A percentile compares a stretch with the other conserved stretches of the same genome.
These are phyloP conservation scores for Escallonia rubra DNA, from an alignment of 129 eudicot genomes.

Conservation along the genomic window DNA sequence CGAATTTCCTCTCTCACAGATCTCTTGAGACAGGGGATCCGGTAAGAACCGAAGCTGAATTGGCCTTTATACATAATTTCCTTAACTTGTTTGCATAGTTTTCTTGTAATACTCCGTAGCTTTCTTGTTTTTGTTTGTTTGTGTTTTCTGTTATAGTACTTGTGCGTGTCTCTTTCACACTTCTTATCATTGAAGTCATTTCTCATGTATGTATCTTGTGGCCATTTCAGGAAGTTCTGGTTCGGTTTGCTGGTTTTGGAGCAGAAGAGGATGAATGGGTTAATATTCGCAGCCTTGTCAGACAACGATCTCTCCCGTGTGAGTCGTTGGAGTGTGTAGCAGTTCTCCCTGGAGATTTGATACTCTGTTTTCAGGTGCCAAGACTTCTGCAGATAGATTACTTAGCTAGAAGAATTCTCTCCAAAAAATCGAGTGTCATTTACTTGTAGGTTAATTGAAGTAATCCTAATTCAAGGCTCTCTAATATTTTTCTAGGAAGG, in stretches of 20 bases:
- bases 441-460: not conserved
- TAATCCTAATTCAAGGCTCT: not conserved
- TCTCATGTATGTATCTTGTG: slow-evolving; percentile 7
- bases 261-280: slow-evolving; percentile 98
- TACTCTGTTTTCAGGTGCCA: slow-evolving; percentile 90
- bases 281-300: slow-evolving; percentile 64
- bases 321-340: slow-evolving; percentile 93
- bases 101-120: not conserved
- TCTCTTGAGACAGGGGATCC: slow-evolving; percentile 67
- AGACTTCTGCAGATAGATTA: no score
- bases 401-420: no score
- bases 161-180: no score
- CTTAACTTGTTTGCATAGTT: not conserved
- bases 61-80: not conserved
- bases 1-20: slow-evolving; percentile 72
- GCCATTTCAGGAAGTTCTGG: slow-evolving; percentile 77
- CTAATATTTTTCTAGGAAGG: slow-evolving; percentile 61
- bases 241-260: slow-evolving; percentile 95
- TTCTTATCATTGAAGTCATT: not conserved
- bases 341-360: slow-evolving; percentile 84
- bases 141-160: no score
- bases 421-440: not conserved
- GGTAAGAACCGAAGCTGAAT: slow-evolving; percentile 43
- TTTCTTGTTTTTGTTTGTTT: no score
- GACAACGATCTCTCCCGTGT: slow-evolving; percentile 97